These are phyloP conservation scores for Echeveria elegans DNA, from an alignment of 164 flowering plant genomes.

Conservation along the genomic window DNA sequence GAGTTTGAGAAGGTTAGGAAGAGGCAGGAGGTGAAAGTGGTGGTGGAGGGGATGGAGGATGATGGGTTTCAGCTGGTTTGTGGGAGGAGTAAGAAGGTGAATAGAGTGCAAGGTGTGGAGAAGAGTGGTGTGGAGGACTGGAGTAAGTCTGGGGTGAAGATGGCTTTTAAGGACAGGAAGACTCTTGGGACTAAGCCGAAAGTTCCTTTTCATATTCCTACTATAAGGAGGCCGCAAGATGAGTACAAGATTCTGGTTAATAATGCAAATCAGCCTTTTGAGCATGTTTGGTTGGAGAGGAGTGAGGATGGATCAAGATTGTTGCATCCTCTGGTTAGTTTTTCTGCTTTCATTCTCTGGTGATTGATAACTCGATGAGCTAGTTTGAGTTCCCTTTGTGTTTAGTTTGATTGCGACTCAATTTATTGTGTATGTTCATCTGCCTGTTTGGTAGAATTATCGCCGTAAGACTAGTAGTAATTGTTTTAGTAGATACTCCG, in stretches of 20 bases:
- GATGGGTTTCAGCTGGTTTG: conserved; percentile 73
- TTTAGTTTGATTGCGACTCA: not conserved
- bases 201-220: conserved; percentile 80
- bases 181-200: conserved; percentile 30
- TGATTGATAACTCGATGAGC: not conserved
- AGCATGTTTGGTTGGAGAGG: conserved; percentile 89
- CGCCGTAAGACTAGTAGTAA: not conserved
- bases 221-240: conserved; percentile 70
- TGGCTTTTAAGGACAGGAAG: conserved; percentile 42
- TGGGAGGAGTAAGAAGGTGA: conserved; percentile 62
- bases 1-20: conserved; percentile 50
- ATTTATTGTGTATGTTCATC: not conserved
- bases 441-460: not conserved
- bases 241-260: conserved; percentile 66
- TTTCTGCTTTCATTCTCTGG: not conserved
- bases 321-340: conserved; percentile 82
- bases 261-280: conserved; percentile 71
- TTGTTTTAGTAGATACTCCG: not conserved
- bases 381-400: not conserved
- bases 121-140: conserved; percentile 14
- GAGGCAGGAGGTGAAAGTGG: conserved; percentile 29
- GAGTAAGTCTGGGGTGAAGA: conserved; percentile 29
- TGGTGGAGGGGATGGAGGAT: conserved; percentile 16
- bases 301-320: conserved; percentile 63
- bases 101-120: conserved; percentile 1